Conservation (phyloP, 2,329 filamentous ascomycete genomes). For the Exophiala viscosa region DNA sequence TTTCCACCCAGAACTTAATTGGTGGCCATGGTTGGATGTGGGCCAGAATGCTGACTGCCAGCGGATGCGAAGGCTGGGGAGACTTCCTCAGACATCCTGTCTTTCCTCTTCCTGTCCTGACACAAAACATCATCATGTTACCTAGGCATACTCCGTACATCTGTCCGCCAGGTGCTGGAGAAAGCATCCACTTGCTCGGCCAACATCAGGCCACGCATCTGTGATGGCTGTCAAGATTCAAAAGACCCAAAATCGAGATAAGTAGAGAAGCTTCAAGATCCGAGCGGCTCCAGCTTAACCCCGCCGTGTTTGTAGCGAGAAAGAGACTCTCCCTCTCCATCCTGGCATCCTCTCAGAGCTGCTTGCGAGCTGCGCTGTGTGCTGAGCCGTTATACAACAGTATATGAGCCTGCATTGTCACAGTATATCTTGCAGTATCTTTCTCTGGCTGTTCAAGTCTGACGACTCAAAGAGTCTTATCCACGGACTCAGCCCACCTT, state of each 20-base stretch:
- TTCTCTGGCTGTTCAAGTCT: no score
- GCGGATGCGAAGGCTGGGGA: conserved; percentile 9
- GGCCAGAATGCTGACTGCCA: conserved; percentile 8
- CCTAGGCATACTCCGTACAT: background rate
- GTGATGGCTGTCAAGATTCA: background rate
- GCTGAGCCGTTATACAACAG: no score
- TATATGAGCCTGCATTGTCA: no score
- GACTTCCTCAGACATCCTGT: background rate
- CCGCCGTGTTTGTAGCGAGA: background rate
- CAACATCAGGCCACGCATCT: background rate
- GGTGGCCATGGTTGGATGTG: background rate
- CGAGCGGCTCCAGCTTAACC: background rate
- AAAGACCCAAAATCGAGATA: background rate
- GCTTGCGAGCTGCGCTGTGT: no score
- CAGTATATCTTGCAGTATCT: no score
- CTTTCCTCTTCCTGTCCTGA: background rate
- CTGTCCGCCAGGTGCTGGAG: background rate
- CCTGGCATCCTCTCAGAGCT: no score
- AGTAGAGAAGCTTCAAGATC: no score
- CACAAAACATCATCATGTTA: background rate
- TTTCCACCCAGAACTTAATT: conserved; percentile 3
- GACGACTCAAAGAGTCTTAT: background rate
- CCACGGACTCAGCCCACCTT: background rate
- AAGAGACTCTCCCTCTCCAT: no score
- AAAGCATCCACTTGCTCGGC: background rate